Percentiles rank a stretch among this genome's conserved stretches.
These are phyloP conservation scores for Solanum medicagineum DNA, from an alignment of 257 asterid species.

Conservation along the genomic window DNA sequence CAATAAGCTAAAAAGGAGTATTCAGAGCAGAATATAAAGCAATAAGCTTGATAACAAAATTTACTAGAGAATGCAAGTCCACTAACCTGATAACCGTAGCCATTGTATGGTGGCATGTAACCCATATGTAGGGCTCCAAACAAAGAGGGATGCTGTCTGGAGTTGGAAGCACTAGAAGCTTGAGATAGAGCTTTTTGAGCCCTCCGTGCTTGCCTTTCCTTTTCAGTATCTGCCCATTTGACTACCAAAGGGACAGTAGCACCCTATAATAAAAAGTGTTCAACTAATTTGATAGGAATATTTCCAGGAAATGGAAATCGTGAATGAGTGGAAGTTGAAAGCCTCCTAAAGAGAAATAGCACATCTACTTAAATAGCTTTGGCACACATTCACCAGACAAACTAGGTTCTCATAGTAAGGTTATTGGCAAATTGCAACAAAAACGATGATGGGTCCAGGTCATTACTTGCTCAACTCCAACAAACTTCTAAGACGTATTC, in stretches of 20 bases:
- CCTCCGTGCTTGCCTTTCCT: constrained; percentile 84
- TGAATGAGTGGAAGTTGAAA: neutral
- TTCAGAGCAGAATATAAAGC: neutral
- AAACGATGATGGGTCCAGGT: neutral
- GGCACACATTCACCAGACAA: neutral
- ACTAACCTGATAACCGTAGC: constrained; percentile 92
- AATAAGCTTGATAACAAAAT: neutral
- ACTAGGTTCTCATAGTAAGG: neutral
- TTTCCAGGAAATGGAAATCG: neutral
- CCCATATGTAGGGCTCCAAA: constrained; percentile 84
- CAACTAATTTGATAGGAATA: neutral
- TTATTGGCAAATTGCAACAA: neutral
- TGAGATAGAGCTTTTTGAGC: constrained; percentile 78
- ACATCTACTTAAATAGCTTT: neutral
- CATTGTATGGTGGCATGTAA: constrained; percentile 74
- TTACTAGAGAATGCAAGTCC: neutral
- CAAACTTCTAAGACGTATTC: neutral
- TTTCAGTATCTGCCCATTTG: constrained; percentile 99
- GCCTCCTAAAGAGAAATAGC: neutral
- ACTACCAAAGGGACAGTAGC: constrained; percentile 91
- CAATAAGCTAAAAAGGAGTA: neutral
- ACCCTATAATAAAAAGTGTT: constrained; percentile 33
- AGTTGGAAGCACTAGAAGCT: constrained; percentile 39
- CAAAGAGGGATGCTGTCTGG: constrained; percentile 63
- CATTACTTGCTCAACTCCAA: neutral